A percentile compares a stretch with the other conserved stretches of the same genome.
Conservation (phyloP, 164 flowering plant genomes). For the Annona cherimola region DNA sequence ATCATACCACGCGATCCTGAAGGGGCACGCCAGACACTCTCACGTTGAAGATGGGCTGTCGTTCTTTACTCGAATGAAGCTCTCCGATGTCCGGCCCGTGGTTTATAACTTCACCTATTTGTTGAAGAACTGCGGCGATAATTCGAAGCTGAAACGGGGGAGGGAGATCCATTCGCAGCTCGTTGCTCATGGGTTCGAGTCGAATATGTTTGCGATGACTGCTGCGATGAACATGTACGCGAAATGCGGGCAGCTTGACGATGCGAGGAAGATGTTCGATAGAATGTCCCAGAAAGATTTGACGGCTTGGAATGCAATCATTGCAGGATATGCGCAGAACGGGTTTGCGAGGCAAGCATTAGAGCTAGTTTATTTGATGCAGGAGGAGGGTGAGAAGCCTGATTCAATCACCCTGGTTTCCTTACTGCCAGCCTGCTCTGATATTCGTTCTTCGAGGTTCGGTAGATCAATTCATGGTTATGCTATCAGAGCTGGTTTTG, state of each 20-base stretch:
- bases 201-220: constrained; percentile 64
- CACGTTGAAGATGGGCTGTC: constrained; percentile 37
- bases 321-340: constrained; percentile 76
- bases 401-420: constrained; percentile 64
- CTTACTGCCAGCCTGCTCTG: constrained; percentile 60
- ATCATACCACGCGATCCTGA: constrained; percentile 67
- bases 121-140: constrained; percentile 65
- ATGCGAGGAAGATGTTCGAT: constrained; percentile 75
- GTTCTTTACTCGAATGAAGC: constrained; percentile 53
- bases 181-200: constrained; percentile 43
- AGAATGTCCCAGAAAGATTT: constrained; percentile 79
- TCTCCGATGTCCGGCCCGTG: constrained; percentile 47
- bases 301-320: constrained; percentile 73
- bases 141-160: constrained; percentile 45
- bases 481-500: constrained; percentile 53
- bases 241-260: constrained; percentile 52
- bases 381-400: constrained; percentile 43
- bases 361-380: constrained; percentile 56
- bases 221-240: constrained; percentile 77
- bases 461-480: constrained; percentile 75
- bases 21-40: constrained; percentile 52
- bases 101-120: constrained; percentile 70
- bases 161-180: constrained; percentile 68
- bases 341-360: constrained; percentile 49
- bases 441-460: constrained; percentile 36